phyloP scores from a whole-genome alignment of 352 stramenopile species.

The Phytopythium boreale region DNA sequence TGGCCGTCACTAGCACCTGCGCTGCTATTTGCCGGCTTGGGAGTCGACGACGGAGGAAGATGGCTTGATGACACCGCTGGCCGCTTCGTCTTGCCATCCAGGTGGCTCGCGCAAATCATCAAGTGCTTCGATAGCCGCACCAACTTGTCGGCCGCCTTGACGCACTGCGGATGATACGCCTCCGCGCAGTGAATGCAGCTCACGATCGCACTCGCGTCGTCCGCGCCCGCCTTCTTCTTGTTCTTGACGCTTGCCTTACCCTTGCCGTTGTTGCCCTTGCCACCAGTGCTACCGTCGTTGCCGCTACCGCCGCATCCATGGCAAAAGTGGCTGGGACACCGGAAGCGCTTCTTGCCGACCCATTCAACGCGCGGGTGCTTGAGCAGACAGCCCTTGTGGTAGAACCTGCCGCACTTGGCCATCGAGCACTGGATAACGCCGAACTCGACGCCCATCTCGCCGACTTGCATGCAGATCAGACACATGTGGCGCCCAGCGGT shows the following conservation, averaged over 20 bases:
- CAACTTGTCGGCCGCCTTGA: constrained; percentile 68
- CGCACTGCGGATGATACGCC: constrained; percentile 79
- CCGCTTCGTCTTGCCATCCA: constrained; percentile 39
- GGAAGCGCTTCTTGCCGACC: constrained; percentile 87
- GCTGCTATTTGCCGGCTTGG: neutral
- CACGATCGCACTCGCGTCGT: constrained; percentile 40
- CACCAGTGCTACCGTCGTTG: constrained; percentile 21
- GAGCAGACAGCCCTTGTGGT: constrained; percentile 87
- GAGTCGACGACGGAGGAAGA: constrained; percentile 2
- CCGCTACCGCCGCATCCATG: constrained; percentile 47
- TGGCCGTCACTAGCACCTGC: neutral
- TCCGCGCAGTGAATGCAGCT: constrained; percentile 88
- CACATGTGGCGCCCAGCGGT: constrained; percentile 89
- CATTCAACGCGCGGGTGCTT: constrained; percentile 77
- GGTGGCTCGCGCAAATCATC: constrained; percentile 88
- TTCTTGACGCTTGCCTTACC: constrained; percentile 10
- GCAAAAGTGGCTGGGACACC: constrained; percentile 90
- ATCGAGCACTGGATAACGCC: constrained; percentile 90
- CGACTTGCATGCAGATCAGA: constrained; percentile 89
- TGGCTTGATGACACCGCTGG: neutral
- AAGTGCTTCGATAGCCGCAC: constrained; percentile 82
- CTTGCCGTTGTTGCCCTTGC: constrained; percentile 10
- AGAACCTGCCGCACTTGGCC: constrained; percentile 91
- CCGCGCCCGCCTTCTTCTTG: constrained; percentile 44
- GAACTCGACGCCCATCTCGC: constrained; percentile 87